Evolutionary conservation across 192 early-diverging fungal species (phyloP).

Genomic region (Coemansia asiatica): DNA sequence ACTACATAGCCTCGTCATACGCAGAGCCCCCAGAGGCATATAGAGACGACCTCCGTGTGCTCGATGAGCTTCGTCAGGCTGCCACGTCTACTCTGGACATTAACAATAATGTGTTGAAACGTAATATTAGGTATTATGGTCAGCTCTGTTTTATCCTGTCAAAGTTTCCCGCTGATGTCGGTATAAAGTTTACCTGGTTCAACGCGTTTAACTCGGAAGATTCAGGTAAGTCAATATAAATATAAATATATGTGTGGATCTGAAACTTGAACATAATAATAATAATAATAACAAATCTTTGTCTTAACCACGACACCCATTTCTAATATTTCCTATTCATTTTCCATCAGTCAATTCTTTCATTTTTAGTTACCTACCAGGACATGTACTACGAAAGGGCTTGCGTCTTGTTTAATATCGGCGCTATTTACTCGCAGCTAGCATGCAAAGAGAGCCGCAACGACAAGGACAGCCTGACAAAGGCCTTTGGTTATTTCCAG

Average conservation of each 20-base stretch:
- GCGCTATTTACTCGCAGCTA: conserved; percentile 79
- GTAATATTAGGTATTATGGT: conserved; percentile 74
- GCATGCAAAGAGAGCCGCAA: conserved; percentile 67
- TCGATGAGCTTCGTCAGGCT: conserved; percentile 76
- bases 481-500: conserved; percentile 79
- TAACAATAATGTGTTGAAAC: conserved; percentile 64
- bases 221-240: conserved; percentile 10
- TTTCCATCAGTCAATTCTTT: not conserved
- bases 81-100: conserved; percentile 61
- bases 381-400: conserved; percentile 84
- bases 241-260: not conserved
- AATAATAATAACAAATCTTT: no score
- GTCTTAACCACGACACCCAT: no score
- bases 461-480: conserved; percentile 75
- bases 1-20: conserved; percentile 78
- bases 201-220: conserved; percentile 56
- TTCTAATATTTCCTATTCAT: no score
- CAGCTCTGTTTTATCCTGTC: conserved; percentile 80
- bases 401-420: conserved; percentile 82
- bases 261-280: not conserved
- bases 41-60: conserved; percentile 78
- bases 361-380: conserved; percentile 54
- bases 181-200: conserved; percentile 41
- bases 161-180: conserved; percentile 87
- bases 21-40: conserved; percentile 85